Conservation (phyloP, 2,329 filamentous ascomycete genomes). For the Zelopaecilomyces penicillatus region DNA sequence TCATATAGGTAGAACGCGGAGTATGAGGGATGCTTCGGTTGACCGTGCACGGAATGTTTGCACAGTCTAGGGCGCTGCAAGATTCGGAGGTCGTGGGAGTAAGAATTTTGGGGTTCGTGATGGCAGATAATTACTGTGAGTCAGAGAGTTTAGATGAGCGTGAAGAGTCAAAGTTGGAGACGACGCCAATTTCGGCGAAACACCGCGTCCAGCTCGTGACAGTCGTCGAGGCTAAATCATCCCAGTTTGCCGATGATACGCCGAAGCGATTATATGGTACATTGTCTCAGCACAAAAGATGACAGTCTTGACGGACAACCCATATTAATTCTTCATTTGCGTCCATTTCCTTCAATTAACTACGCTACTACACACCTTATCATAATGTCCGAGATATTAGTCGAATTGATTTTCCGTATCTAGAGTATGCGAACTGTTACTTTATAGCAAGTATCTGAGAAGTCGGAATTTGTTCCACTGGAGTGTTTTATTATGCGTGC, state of each 20-base stretch:
- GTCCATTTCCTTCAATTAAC: no score
- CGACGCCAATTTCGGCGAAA: constrained; percentile 13
- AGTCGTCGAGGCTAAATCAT: not conserved
- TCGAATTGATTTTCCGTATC: no score
- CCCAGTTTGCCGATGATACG: constrained; percentile 20
- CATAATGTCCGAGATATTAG: no score
- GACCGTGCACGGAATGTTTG: constrained; percentile 43
- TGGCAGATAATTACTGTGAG: not conserved
- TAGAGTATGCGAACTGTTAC: no score
- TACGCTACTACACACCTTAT: no score
- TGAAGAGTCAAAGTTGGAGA: constrained; percentile 6
- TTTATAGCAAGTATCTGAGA: no score
- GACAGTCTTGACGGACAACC: no score
- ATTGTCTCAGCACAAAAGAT: no score
- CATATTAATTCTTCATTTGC: no score
- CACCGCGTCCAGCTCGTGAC: constrained; percentile 2
- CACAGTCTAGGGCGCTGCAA: constrained; percentile 37
- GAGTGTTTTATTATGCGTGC: no score
- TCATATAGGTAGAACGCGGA: constrained; percentile 51
- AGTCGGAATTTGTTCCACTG: no score
- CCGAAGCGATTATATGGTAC: constrained; percentile 12
- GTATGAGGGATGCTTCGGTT: constrained; percentile 22
- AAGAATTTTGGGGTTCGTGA: constrained; percentile 2
- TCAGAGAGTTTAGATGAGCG: constrained; percentile 5
- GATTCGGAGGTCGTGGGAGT: not conserved